Base-by-base conservation (phyloP, 495 filamentous ascomycete species). In the Penicillium paxilli region DNA sequence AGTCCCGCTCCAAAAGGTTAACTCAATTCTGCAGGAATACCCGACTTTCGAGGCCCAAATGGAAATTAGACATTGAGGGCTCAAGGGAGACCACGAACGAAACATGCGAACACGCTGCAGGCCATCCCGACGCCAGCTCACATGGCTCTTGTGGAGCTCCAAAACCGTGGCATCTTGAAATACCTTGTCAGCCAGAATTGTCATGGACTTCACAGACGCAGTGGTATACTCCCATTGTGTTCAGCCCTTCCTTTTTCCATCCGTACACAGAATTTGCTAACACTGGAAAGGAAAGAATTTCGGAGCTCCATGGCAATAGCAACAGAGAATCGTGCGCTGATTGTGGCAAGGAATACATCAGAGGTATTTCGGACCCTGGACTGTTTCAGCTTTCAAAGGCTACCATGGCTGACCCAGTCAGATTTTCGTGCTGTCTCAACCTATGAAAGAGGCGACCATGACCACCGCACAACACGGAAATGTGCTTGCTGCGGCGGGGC, bases 401-500 rank as follows among this genome's bases (percentile, higher is more conserved):
- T 38, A 7, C 16, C 9, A 4, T 38, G 4, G 2, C n/a, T 2
- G 16, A 38, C 35, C 8, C 35, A n/a, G n/a, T n/a, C n/a, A 38
- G 35, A 38, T 16, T 38, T 38, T 9, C 35, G 35, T 19, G 35
- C 35, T 4, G 47, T 49, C 16, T 51, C 48, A 14, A 51, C 33
- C 4, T 51, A 41, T 12, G 35, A 51, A 10, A 51, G 28, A 14
- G 48, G 35, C 14, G 38, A 40, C 23, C 35, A 51, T 19, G 48
- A 41, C 48, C 48, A 51, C n/a, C 23, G 48, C 25, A 51, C 35
- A 30, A 38, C 33, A 9, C 48, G 35, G n/a, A 51, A 51, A 14
- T 51, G 48, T 25, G 32, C 48, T 10, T 23, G 32, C 9, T 51
- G 48, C 38, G 48, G 48, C 14, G 48, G 35, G 1, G 7, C 22